Evolutionary conservation across 495 filamentous ascomycete genomes (phyloP).

Genomic region (Penicillium subrubescens): DNA sequence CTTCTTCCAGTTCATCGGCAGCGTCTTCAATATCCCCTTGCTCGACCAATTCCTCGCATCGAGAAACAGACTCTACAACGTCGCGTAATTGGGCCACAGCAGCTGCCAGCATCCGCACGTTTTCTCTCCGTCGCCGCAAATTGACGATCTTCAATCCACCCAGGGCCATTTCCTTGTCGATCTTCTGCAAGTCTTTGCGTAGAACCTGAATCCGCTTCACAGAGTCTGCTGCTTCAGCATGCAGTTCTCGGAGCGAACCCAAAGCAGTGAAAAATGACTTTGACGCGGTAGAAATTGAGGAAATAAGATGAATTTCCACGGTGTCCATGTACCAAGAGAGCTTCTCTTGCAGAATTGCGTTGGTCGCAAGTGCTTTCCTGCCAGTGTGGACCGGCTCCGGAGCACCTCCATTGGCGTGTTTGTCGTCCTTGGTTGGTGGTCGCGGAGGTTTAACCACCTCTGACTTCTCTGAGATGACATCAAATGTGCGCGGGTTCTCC

Average conservation of each 20-base stretch:
- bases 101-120: slow-evolving; percentile 78
- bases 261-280: slow-evolving; percentile 96
- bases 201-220: slow-evolving; percentile 83
- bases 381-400: slow-evolving; percentile 53
- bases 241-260: slow-evolving; percentile 85
- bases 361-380: slow-evolving; percentile 89
- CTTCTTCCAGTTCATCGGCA: slow-evolving; percentile 69
- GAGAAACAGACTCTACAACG: slow-evolving; percentile 72
- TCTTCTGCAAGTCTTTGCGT: slow-evolving; percentile 71
- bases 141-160: slow-evolving; percentile 85
- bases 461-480: slow-evolving; percentile 93
- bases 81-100: slow-evolving; percentile 80
- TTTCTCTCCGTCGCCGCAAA: slow-evolving; percentile 78
- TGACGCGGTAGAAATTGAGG: slow-evolving; percentile 91
- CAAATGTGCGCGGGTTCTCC: slow-evolving; percentile 95
- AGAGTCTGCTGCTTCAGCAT: slow-evolving; percentile 89
- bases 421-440: slow-evolving; percentile 54
- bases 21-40: slow-evolving; percentile 78
- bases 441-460: slow-evolving; percentile 79
- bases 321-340: slow-evolving; percentile 99
- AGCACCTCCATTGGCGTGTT: slow-evolving; percentile 61
- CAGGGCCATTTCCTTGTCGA: slow-evolving; percentile 87
- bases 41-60: slow-evolving; percentile 81
- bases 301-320: slow-evolving; percentile 95
- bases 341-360: slow-evolving; percentile 98